Evolutionary conservation across 2,329 filamentous ascomycete species (phyloP).

Genomic region (Ceratocystis lukuohia): DNA sequence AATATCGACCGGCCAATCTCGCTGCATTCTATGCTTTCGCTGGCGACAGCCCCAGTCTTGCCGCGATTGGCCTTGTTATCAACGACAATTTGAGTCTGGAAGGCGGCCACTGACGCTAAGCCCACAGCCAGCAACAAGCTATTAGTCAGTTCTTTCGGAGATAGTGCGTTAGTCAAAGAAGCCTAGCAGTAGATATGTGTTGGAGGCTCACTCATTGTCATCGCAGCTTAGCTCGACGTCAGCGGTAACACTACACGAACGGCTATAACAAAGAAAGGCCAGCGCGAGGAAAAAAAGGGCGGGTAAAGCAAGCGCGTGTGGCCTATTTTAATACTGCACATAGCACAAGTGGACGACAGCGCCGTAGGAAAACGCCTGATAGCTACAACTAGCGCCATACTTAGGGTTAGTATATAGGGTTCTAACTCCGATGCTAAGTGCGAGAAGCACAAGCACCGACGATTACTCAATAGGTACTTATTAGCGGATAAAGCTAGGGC

Average conservation of each 20-base stretch:
- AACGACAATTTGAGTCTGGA: conserved; percentile 1
- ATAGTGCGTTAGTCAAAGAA: not conserved
- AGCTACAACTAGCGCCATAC: too few relatives aligned
- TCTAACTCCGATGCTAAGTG: not conserved
- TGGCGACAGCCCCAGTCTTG: conserved; percentile 49
- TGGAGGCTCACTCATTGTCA: not conserved
- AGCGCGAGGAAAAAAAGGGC: too few relatives aligned
- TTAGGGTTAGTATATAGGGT: not conserved
- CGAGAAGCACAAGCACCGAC: not conserved
- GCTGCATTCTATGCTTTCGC: conserved; percentile 56
- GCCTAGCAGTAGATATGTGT: not conserved
- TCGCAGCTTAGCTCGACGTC: not conserved
- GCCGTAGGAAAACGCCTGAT: too few relatives aligned
- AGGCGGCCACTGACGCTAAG: not conserved
- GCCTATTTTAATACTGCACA: too few relatives aligned
- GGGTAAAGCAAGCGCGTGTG: too few relatives aligned
- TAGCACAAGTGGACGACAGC: too few relatives aligned
- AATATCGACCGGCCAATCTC: conserved; percentile 53
- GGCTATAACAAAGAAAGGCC: not conserved
- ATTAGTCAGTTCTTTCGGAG: not conserved
- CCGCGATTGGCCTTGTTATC: not conserved
- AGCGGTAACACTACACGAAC: not conserved
- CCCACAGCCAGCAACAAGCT: not conserved
- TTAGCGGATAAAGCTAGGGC: not conserved
- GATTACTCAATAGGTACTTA: not conserved